Evolutionary conservation across 306 rosid species (phyloP), one percentile per base, ranked within the genome.

Genomic region (Castanea mollissima): DNA sequence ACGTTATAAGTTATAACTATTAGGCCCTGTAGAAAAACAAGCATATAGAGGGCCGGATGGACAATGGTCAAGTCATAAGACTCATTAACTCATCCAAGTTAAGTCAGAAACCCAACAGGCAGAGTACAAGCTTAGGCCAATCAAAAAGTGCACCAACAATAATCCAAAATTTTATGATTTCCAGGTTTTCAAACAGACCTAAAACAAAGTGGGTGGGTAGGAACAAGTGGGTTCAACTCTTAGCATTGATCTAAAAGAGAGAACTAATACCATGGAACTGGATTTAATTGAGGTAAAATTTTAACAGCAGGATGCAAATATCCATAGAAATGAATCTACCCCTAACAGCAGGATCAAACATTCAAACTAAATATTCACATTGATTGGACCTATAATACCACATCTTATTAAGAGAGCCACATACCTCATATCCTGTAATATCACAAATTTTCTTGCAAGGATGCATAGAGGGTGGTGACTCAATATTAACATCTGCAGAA

Each of bases 401-500:
- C 4, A 70, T 41, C 74, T 31, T 73, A 60, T 58, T 41, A 84
- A 70, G 55, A 77, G n/a, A 60, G 74, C 73, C 27, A 18, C 80
- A 74, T 82, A 94, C 98, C 97, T 94, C 97, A 81, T 76, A 91
- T 84, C 98, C 97, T 15, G 98, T 94, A 77, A 92, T 78, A 80
- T 94, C 97, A 4, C 97, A 94, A 69, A 94, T 94, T 88, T 79
- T 91, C 87, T 88, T 91, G 97, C 94, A 89, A 12, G 98, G 98
- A 83, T 91, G 98, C 90, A 91, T 87, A 35, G 98, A 89, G 5
- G 98, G 98, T 1, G 94, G 97, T n/a, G 97, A 86, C 86, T 92
- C 97, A 73, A 94, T 92, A 83, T 92, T 94, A 59, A 87, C 91
- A 85, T 94, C 98, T 94, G 89, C 87, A 87, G 56, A 72, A 77